These are phyloP conservation scores for Pyrus betulifolia DNA, from an alignment of 306 rosid genomes.

Conservation along the genomic window DNA sequence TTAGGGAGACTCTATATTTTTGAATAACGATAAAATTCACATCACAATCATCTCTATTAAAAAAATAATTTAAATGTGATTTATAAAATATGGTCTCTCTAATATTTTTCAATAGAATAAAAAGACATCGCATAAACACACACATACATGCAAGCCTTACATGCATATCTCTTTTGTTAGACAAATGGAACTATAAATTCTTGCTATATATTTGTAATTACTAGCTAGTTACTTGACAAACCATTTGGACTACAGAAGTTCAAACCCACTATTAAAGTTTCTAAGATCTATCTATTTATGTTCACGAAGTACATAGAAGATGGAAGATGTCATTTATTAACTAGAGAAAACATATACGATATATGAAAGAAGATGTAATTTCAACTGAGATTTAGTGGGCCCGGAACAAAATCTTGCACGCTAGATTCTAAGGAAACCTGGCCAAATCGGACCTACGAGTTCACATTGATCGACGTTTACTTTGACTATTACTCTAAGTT, in stretches of 20 bases:
- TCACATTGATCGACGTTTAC: neutral
- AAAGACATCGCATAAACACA: too few species aligned
- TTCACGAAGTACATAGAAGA: neutral
- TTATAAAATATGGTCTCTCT: too few species aligned
- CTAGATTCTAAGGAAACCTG: neutral
- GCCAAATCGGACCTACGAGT: constrained; percentile 2
- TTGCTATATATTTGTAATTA: too few species aligned
- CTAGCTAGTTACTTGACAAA: neutral
- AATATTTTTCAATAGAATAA: too few species aligned
- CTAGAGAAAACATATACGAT: neutral
- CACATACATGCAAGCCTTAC: too few species aligned
- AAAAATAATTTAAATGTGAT: too few species aligned
- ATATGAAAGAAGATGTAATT: neutral
- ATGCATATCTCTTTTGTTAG: too few species aligned
- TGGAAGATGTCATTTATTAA: neutral
- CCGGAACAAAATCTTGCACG: neutral
- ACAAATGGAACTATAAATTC: neutral
- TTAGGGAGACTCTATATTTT: too few species aligned
- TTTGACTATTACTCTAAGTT: constrained; percentile 3
- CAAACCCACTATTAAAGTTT: neutral
- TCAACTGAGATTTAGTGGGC: constrained; percentile 21
- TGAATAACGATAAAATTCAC: too few species aligned
- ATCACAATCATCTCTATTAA: too few species aligned
- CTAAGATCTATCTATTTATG: neutral
- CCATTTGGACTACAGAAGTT: neutral